Evolutionary conservation across 257 asterid genomes (phyloP).

Genomic region (Solanum chmielewskii): DNA sequence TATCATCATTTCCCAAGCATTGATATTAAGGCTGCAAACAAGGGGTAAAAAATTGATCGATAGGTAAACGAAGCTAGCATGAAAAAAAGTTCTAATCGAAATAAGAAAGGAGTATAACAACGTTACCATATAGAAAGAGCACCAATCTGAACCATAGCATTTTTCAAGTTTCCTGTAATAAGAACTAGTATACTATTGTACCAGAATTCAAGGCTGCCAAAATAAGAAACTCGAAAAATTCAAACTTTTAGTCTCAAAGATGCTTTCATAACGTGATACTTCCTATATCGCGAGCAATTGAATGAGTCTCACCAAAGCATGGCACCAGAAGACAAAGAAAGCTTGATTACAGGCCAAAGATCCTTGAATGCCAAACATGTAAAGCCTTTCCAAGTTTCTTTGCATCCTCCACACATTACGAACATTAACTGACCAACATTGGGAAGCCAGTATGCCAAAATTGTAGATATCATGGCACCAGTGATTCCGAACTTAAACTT

Average conservation of each 20-base stretch:
- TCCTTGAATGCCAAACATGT: slow-evolving; percentile 46
- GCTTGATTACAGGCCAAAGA: slow-evolving; percentile 59
- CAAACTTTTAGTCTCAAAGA: neutral
- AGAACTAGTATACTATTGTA: slow-evolving; percentile 57
- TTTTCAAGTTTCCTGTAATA: slow-evolving; percentile 49
- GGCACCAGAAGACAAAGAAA: slow-evolving; percentile 66
- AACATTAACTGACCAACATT: slow-evolving; percentile 47
- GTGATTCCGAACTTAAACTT: slow-evolving; percentile 36
- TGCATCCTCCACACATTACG: slow-evolving; percentile 49
- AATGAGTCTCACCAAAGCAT: slow-evolving; percentile 49
- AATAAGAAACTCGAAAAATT: neutral
- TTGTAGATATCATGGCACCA: slow-evolving; percentile 57
- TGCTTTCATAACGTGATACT: neutral
- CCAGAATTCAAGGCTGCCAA: slow-evolving; percentile 63
- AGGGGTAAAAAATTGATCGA: neutral
- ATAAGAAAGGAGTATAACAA: neutral
- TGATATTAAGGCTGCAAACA: slow-evolving; percentile 30
- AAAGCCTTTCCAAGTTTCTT: slow-evolving; percentile 68
- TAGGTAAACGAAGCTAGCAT: neutral
- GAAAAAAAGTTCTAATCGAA: neutral
- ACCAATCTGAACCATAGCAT: slow-evolving; percentile 53
- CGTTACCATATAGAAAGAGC: slow-evolving; percentile 70
- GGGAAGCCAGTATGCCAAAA: slow-evolving; percentile 68
- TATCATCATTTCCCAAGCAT: slow-evolving; percentile 45
- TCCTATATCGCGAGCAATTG: neutral